Evolutionary conservation across 2,329 filamentous ascomycete species (phyloP).

Genomic region (Epichloe sp.): DNA sequence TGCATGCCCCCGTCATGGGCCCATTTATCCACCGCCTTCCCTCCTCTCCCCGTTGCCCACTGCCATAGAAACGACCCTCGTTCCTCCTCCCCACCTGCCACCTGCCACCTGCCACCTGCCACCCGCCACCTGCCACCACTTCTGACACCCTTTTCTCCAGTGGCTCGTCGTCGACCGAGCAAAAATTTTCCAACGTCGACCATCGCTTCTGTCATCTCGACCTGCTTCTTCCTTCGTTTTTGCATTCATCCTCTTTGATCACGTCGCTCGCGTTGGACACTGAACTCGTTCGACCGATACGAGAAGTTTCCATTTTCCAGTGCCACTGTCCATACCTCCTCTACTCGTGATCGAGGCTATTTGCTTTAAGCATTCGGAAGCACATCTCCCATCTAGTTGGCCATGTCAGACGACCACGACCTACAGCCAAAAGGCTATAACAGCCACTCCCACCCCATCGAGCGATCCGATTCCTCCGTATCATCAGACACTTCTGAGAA

Average conservation of each 20-base stretch:
- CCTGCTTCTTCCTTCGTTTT: background rate
- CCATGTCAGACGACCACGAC: conserved; percentile 14
- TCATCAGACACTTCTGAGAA: conserved; percentile 22
- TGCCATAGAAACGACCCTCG: background rate
- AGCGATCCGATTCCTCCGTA: conserved; percentile 24
- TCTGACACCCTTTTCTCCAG: background rate
- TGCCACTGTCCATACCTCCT: too few species aligned
- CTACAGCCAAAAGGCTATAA: conserved; percentile 11
- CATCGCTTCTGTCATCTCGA: background rate
- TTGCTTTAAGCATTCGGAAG: too few species aligned
- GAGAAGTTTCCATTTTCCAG: background rate
- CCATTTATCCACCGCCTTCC: conserved; percentile 2
- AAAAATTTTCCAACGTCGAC: too few species aligned
- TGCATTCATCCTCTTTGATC: background rate
- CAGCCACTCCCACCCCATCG: conserved; percentile 20
- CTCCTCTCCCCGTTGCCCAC: background rate
- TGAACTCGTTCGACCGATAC: too few species aligned
- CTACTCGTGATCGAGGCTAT: too few species aligned
- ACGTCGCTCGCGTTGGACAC: background rate
- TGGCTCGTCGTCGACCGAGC: too few species aligned
- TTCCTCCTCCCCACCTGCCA: too few species aligned
- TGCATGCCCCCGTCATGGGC: background rate
- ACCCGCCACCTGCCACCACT: background rate
- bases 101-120: too few species aligned
- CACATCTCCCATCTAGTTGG: background rate